Base-by-base conservation (phyloP, 2,329 filamentous ascomycete genomes). In the Colletotrichum chlorophyti region DNA sequence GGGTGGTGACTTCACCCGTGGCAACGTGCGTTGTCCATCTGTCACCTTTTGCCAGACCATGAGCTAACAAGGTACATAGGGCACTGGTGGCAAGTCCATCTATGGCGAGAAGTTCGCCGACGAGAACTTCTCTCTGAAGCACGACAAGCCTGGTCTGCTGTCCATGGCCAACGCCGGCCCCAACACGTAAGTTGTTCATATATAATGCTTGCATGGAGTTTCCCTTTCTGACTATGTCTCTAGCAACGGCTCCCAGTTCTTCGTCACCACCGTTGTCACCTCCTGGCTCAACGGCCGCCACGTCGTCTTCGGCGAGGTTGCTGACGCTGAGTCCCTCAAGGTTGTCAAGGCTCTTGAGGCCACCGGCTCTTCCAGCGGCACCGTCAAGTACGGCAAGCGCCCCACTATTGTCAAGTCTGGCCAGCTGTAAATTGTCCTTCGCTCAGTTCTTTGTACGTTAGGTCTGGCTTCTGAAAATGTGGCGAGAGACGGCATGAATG, bases 171-270 rank as follows among this genome's bases (percentile, higher is more conserved):
- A 97, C 79, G 91, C 93, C 69, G 93, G 93, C 68, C 90, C 90
- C 73, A 96, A 98, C 89, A 98, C 94, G 86, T 88, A 82, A 77
- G 84, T 15, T 27, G 65, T 11, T 4, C 12, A 7, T 6, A 12
- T 12, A 5, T 4, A 10, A 19, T 34, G 32, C 7, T n/a, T 9
- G 12, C 23, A 34, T 15, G 6, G 32, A n/a, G 11, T 3, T n/a
- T n/a, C n/a, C 24, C 12, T 12, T 2, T 21, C 68, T 66, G 37
- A 68, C 46, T 80, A 78, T 15, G n/a, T 79, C 10, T 79, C 78
- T 63, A 97, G 95, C 76, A 99, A 99, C 80, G 95, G 95, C 70
- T 96, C 91, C 48, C 94, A 98, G 78, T 98, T 98, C 85, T 98
- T 98, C 83, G 81, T 98, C 74, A 98, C 94, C 70, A 98, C 94